phyloP scores from a whole-genome alignment of 129 eudicot genomes.

The Helianthus annuus region DNA sequence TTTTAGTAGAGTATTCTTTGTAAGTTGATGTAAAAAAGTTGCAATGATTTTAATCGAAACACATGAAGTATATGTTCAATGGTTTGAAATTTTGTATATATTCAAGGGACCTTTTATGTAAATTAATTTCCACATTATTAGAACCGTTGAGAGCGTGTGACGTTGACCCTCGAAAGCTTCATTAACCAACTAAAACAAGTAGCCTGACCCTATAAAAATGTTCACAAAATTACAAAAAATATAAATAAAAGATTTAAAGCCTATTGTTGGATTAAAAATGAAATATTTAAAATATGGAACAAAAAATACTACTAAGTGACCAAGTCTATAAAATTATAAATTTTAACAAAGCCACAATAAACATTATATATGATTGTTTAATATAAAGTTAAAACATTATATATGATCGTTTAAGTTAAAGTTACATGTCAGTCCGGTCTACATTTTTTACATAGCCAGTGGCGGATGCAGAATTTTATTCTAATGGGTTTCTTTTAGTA shows the following conservation, averaged over 20 bases:
- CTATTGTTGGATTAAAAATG: not conserved
- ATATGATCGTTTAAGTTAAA: too few relatives aligned
- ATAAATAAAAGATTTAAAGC: not conserved
- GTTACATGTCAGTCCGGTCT: too few relatives aligned
- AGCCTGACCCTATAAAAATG: not conserved
- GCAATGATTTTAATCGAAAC: too few relatives aligned
- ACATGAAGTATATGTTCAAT: not conserved
- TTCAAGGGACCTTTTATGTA: constrained; percentile 9
- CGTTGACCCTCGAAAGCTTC: constrained; percentile 20
- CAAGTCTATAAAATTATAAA: too few relatives aligned
- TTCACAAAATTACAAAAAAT: not conserved
- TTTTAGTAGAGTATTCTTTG: not conserved
- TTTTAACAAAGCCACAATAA: too few relatives aligned
- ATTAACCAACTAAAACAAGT: not conserved
- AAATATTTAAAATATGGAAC: not conserved
- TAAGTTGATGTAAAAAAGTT: not conserved
- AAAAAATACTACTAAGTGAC: not conserved
- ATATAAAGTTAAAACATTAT: too few relatives aligned
- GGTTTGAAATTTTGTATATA: constrained; percentile 2
- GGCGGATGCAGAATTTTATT: too few relatives aligned
- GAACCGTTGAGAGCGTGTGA: constrained; percentile 25
- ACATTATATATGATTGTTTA: too few relatives aligned
- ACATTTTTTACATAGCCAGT: too few relatives aligned
- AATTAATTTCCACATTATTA: not conserved
- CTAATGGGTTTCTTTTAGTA: too few relatives aligned